Evolutionary conservation across 805 yeast genomes (phyloP).

Genomic region (Candida patagonica): DNA sequence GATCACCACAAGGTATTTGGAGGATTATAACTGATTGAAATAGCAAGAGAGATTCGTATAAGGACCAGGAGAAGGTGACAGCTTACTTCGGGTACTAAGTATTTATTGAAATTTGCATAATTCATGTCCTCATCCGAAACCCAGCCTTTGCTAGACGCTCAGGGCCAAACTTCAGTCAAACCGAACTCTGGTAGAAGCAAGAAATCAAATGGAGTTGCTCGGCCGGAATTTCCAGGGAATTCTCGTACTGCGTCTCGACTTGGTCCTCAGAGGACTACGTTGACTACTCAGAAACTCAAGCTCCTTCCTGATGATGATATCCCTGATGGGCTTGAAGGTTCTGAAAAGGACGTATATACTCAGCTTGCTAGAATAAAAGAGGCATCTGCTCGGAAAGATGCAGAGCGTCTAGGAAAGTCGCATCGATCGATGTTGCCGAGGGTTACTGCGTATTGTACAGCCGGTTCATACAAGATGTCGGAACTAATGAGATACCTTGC

Average conservation of each 20-base stretch:
- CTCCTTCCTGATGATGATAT: constrained; percentile 55
- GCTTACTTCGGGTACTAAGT: too few relatives aligned
- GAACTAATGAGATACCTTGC: constrained; percentile 79
- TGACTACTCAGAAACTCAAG: constrained; percentile 80
- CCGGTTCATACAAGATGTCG: constrained; percentile 84
- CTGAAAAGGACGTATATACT: constrained; percentile 56
- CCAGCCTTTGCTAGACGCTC: too few relatives aligned
- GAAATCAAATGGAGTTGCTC: not conserved
- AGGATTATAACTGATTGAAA: too few relatives aligned
- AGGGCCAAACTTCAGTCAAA: too few relatives aligned
- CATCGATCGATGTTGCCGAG: constrained; percentile 80
- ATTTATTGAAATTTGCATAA: too few relatives aligned
- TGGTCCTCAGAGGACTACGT: constrained; percentile 63
- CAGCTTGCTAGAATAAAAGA: constrained; percentile 80
- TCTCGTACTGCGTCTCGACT: constrained; percentile 9
- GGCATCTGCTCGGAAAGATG: constrained; percentile 83
- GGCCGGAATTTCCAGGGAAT: not conserved
- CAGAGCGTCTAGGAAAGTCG: constrained; percentile 82
- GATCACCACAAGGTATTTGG: too few relatives aligned
- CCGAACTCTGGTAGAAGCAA: too few relatives aligned
- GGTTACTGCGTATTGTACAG: constrained; percentile 93
- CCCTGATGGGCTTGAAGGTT: constrained; percentile 22
- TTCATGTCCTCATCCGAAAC: too few relatives aligned
- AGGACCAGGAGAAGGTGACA: too few relatives aligned
- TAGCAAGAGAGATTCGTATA: too few relatives aligned